Evolutionary conservation across 768 basidiomycete species (phyloP), one percentile per base, ranked within the genome.

Genomic region (Calocybe cyanea): DNA sequence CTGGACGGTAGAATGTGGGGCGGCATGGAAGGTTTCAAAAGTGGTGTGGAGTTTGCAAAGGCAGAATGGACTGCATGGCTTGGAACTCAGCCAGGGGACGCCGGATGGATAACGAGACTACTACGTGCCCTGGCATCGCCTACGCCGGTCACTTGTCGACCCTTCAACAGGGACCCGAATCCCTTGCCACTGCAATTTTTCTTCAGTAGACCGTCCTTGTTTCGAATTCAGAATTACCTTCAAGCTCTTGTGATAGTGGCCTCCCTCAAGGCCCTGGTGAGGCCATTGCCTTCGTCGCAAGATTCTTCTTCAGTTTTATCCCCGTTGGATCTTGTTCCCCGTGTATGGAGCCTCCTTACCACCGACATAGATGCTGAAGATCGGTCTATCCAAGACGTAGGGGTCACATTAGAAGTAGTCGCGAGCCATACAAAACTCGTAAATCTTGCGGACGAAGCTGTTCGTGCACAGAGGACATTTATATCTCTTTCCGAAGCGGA

Each of bases 401-500:
- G 33, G 15, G 18, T 39, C 4, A n/a, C 23, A 23, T 13, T 24
- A 48, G 54, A 45, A 35, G 48, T 34, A 20, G 42, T 40, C 20
- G 56, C 63, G 31, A 56, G 63, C 0, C 61, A 64, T 15, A 81
- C 80, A 14, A 85, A 82, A 55, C 59, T 87, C 30, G 58, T 80
- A 37, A 81, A 88, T 58, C 75, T 89, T 19, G 83, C 81, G 0
- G 87, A 88, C 56, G 87, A 89, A 57, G 79, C 88, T 36, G 59
- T 87, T 23, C 79, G 75, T 18, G 78, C 77, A 4, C 73, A 73
- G 23, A 63, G 64, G 21, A 57, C 64, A 15, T 58, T 50, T 18
- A 5, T 28, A 11, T 47, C 52, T 49, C 38, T 18, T 31, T 54
- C 2, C 40, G 57, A 57, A 20, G 69, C 71, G 1, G 77, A 80